A percentile compares a stretch with the other conserved stretches of the same genome.
phyloP scores from a whole-genome alignment of 495 filamentous ascomycete species.

The Aspergillus hancockii region DNA sequence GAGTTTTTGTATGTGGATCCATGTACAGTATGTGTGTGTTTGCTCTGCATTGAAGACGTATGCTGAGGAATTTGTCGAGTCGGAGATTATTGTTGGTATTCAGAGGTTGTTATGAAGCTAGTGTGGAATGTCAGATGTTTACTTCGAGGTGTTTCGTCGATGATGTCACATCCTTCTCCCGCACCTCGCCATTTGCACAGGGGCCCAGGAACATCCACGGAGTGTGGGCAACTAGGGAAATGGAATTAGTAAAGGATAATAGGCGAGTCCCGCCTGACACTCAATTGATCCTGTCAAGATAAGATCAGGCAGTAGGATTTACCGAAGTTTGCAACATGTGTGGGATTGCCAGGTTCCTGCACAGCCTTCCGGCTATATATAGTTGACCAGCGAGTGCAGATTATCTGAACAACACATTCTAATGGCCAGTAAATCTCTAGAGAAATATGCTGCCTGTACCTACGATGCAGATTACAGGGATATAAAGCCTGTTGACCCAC shows the following conservation, averaged over 20 bases:
- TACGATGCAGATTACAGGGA: not conserved
- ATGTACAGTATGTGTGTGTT: not conserved
- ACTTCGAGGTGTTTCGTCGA: not conserved
- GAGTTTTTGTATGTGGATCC: not conserved
- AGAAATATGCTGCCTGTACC: constrained; percentile 12
- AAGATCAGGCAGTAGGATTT: not conserved
- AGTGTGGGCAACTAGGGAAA: not conserved
- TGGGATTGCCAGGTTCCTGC: constrained; percentile 7
- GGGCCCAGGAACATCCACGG: not conserved
- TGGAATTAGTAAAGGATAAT: not conserved
- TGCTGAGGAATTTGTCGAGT: not conserved
- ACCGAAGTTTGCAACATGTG: not conserved
- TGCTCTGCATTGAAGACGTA: not conserved
- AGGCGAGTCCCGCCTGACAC: not conserved
- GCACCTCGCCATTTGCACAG: not conserved
- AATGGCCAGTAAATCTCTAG: not conserved
- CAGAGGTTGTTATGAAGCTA: not conserved
- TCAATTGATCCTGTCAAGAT: constrained; percentile 2
- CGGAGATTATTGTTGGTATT: not conserved
- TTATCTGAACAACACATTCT: constrained; percentile 5
- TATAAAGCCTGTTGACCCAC: not conserved
- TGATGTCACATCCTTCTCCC: not conserved
- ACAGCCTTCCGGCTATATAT: constrained; percentile 20
- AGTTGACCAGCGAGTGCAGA: not conserved
- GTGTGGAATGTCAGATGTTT: not conserved